Evolutionary conservation across 192 early-diverging fungal genomes (phyloP).

Genomic region (Chytriomyces confervae): DNA sequence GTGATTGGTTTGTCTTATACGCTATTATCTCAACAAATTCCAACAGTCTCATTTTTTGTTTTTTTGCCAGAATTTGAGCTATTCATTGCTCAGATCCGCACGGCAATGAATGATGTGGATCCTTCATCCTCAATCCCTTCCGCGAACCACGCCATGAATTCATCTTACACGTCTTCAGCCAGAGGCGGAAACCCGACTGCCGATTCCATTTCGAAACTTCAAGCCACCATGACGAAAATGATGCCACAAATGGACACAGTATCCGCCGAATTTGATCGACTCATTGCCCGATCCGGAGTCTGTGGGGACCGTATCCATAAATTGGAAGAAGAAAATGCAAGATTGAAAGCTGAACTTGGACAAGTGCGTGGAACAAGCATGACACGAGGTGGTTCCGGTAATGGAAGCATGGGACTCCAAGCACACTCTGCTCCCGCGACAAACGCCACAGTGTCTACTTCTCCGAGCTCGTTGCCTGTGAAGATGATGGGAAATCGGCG

Average conservation of each 20-base stretch:
- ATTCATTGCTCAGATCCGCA: conserved; percentile 46
- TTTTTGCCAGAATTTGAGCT: conserved; percentile 44
- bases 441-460: background rate
- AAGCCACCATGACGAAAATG: conserved; percentile 57
- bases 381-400: background rate
- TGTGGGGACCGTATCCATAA: conserved; percentile 35
- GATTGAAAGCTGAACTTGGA: conserved; percentile 38
- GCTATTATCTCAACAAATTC: background rate
- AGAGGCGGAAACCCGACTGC: background rate
- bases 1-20: conserved; percentile 30
- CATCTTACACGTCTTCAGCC: conserved; percentile 26
- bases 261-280: conserved; percentile 48
- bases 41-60: background rate
- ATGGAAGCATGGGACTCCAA: background rate
- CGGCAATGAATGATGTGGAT: conserved; percentile 44
- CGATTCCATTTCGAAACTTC: conserved; percentile 53
- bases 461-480: background rate
- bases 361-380: background rate
- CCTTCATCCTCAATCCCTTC: conserved; percentile 29
- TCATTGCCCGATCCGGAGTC: conserved; percentile 37
- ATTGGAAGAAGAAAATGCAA: conserved; percentile 52
- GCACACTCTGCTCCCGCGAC: too few relatives aligned
- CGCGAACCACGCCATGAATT: conserved; percentile 15
- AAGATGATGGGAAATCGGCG: background rate
- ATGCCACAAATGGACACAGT: conserved; percentile 47